Conservation (phyloP, 2,329 filamentous ascomycete species). For the Ophiostoma sp. region DNA sequence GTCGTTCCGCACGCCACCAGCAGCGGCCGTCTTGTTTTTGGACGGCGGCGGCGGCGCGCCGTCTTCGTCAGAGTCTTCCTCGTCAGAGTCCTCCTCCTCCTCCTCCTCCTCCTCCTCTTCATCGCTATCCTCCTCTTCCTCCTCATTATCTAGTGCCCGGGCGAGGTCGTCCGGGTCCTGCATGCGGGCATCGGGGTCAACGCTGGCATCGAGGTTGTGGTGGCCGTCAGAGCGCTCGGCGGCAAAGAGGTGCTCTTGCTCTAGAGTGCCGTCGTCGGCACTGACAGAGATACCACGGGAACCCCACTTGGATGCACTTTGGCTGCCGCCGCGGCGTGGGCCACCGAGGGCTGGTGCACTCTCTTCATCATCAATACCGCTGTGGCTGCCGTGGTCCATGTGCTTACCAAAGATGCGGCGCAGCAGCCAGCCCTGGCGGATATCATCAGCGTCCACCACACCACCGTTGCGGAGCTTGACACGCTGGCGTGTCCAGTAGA, state of each 20-base stretch:
- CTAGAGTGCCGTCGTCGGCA: slow-evolving; percentile 57
- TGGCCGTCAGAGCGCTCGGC: slow-evolving; percentile 35
- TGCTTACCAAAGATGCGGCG: slow-evolving; percentile 67
- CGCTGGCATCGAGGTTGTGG: slow-evolving; percentile 43
- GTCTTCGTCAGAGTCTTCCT: slow-evolving; percentile 41
- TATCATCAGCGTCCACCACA: slow-evolving; percentile 83
- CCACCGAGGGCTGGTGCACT: slow-evolving; percentile 51
- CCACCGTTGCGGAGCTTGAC: slow-evolving; percentile 88
- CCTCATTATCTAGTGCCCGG: slow-evolving; percentile 52
- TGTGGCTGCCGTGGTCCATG: slow-evolving; percentile 46
- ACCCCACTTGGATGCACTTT: slow-evolving; percentile 55
- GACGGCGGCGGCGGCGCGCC: slow-evolving; percentile 29
- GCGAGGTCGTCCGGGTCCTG: slow-evolving; percentile 61
- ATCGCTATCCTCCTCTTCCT: slow-evolving; percentile 37
- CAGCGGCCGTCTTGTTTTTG: slow-evolving; percentile 4
- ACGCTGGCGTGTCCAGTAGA: slow-evolving; percentile 88
- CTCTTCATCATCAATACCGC: slow-evolving; percentile 53
- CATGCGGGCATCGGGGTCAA: slow-evolving; percentile 62
- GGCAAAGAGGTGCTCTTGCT: slow-evolving; percentile 33
- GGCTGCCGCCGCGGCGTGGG: slow-evolving; percentile 48
- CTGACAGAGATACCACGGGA: slow-evolving; percentile 58
- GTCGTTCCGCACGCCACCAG: slow-evolving; percentile 28
- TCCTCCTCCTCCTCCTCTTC: slow-evolving; percentile 47
- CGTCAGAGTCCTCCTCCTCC: slow-evolving; percentile 40
- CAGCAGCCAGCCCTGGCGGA: slow-evolving; percentile 79